Base-by-base conservation (phyloP, 371 early-diverging fungal genomes). In the Mucor saturninus region DNA sequence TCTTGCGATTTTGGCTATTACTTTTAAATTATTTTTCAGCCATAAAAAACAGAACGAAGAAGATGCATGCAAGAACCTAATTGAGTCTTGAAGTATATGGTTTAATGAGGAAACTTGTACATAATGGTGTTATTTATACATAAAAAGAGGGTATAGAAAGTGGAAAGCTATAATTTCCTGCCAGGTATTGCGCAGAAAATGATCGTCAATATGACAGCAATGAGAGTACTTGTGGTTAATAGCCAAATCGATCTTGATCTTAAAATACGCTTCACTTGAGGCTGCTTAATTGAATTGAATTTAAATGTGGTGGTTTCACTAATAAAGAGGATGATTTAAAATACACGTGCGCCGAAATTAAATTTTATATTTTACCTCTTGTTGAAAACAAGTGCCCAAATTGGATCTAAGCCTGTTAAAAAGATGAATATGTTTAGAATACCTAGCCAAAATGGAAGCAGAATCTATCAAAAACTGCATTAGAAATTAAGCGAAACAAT, bases 251-350 rank as follows among this genome's bases (percentile, higher is more conserved):
- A 77, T 39, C 79, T 65, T 48, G 71, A 72, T 50, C 60, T 62
- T 54, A 82, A 54, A 26, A 77, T 77, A 11, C 72, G 69, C 56
- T 73, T 75, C 8, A 77, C 79, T 54, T 71, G 69, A 2, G 74
- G 74, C 35, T 82, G 77, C 5, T 69, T 64, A 15, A 82, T 82
- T 37, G 65, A 61, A 60, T 82, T 79, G 56, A 77, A 82, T 55
- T 63, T 67, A 35, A 82, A 82, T 8, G 77, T 79, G 4, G 76
- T 77, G 0, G 83, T 82, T 61, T 82, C 83, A 69, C 83, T 82
- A 62, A 32, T 29, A 46, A 48, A 56, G 10, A 42, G 28, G 30
- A 42, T 10, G 4, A 42, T 10, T 42, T 4, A 42, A 15, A 3
- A 62, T 15, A 40, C 54, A 21, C 35, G 52, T 56, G 45, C 28